Evolutionary conservation across 805 yeast species (phyloP), one percentile per base, ranked within the genome.

Genomic region (Starmerella etchellsii): DNA sequence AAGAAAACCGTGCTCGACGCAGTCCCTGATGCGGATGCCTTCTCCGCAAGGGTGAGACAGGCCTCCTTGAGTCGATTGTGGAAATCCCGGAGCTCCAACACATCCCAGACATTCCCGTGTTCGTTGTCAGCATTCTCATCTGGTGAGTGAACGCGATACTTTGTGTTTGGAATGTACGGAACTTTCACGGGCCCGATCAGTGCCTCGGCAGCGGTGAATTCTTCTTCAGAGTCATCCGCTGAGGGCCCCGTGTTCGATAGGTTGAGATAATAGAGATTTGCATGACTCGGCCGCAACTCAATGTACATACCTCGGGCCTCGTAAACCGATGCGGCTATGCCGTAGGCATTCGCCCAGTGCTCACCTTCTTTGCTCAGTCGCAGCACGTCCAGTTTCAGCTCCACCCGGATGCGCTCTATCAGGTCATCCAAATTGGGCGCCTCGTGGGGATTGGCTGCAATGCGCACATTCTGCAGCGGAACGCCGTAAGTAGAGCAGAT

Each of bases 401-500:
- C 69, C n/a, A 68, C 65, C 37, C 58, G 65, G 23, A 80, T 70
- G 4, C 74, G 70, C 18, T 67, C 66, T 31, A 75, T 65, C 51
- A 80, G 72, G 41, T 73, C 76, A 36, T 66, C 67, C 0, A 78
- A 69, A 50, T 79, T 79, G 4, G 75, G 62, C 2, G 84, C 83
- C 47, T 74, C 77, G 52, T 83, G 67, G 0, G 81, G 74, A 1
- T 84, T 83, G 50, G 79, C 84, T 0, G 87, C 78, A 8, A 83
- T 84, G 18, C 79, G 76, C 1, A 80, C 81, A 14, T 66, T 57
- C 39, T 67, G 68, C 23, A 59, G 54, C 6, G 74, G 69, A 1
- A 80, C 85, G 20, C 83, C 84, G 53, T 80, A 80, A 58, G 78
- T 84, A 40, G 69, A 74, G 56, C 88, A 81, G 32, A 79, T 76